These are phyloP conservation scores for Aspergillus fijiensis DNA, from an alignment of 2,329 filamentous ascomycete species.

Conservation along the genomic window DNA sequence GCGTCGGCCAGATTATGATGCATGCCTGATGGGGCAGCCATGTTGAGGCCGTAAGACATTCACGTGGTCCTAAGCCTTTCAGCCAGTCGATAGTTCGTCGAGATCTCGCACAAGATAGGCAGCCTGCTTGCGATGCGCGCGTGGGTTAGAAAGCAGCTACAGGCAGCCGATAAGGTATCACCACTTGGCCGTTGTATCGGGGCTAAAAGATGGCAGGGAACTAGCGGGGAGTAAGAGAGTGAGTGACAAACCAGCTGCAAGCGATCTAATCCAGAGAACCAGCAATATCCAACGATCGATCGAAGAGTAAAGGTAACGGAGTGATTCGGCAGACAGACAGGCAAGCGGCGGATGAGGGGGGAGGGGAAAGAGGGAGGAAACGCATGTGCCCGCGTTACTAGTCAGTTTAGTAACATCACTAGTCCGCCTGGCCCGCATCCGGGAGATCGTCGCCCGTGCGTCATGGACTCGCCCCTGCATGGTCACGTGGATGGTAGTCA, in stretches of 20 bases:
- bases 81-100: slow-evolving; percentile 17
- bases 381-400: slow-evolving; percentile 8
- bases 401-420: not conserved
- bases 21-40: slow-evolving; percentile 29
- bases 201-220: not conserved
- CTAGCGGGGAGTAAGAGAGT: not conserved
- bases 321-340: not conserved
- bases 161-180: slow-evolving; percentile 12
- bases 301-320: not conserved
- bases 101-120: slow-evolving; percentile 17
- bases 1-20: slow-evolving; percentile 28
- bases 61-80: slow-evolving; percentile 8
- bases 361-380: slow-evolving; percentile 16
- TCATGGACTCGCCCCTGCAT: slow-evolving; percentile 30
- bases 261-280: not conserved
- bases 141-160: slow-evolving; percentile 6
- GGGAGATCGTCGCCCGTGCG: slow-evolving; percentile 36
- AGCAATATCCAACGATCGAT: not conserved
- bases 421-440: slow-evolving; percentile 16
- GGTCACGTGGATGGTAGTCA: slow-evolving; percentile 23
- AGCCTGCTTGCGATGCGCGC: slow-evolving; percentile 12
- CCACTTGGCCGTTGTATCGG: not conserved
- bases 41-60: slow-evolving; percentile 17
- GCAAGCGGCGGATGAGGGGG: slow-evolving; percentile 13
- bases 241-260: not conserved